Conservation (phyloP, 371 early-diverging fungal species). For the Mucor plumbeus region DNA sequence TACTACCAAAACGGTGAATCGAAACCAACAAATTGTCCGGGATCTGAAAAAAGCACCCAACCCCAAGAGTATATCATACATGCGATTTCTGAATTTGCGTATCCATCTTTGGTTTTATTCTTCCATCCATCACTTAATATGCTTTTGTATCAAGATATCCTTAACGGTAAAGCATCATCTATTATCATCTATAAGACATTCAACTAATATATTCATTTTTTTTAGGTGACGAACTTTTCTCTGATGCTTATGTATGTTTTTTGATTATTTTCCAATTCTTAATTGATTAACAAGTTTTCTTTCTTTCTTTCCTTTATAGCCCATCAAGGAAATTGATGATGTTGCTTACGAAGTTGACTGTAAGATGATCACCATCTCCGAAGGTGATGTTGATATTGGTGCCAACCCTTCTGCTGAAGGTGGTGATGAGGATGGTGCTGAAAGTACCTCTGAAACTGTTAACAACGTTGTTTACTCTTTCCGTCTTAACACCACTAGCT, state of each 20-base stretch:
- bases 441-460: constrained; percentile 64
- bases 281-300: not conserved
- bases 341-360: constrained; percentile 84
- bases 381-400: constrained; percentile 88
- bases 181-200: not conserved
- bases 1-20: not conserved
- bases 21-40: not conserved
- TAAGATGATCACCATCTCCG: constrained; percentile 67
- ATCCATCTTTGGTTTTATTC: constrained; percentile 20
- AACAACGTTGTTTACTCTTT: constrained; percentile 89
- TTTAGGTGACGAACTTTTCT: constrained; percentile 89
- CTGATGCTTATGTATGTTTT: constrained; percentile 80
- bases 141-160: constrained; percentile 55
- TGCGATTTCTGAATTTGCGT: not conserved
- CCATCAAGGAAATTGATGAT: constrained; percentile 71
- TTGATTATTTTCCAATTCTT: not conserved
- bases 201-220: not conserved
- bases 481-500: constrained; percentile 77
- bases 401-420: constrained; percentile 95
- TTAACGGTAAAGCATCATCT: constrained; percentile 39
- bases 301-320: constrained; percentile 28
- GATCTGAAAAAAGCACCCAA: not conserved
- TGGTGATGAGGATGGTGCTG: constrained; percentile 68
- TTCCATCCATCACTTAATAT: constrained; percentile 53
- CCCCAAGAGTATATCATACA: constrained; percentile 4